A percentile compares a stretch with the other conserved stretches of the same genome.
phyloP scores from a whole-genome alignment of 2,329 filamentous ascomycete genomes.

The Sclerotinia spermophila region DNA sequence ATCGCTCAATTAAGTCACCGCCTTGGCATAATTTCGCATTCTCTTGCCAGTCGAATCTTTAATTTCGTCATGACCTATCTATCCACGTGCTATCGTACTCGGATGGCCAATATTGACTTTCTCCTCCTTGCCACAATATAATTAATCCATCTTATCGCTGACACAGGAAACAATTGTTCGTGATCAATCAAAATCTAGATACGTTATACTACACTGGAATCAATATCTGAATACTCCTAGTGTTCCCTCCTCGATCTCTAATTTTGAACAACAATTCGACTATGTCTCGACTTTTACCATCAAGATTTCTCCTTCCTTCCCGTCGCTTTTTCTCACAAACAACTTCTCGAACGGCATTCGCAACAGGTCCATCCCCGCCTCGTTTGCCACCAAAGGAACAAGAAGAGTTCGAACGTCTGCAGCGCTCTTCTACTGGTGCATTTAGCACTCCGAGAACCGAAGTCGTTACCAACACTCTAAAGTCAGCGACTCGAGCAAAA shows the following conservation, averaged over 20 bases:
- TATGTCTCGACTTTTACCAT: conserved; percentile 34
- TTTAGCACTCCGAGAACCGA: conserved; percentile 60
- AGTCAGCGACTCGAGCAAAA: conserved; percentile 31
- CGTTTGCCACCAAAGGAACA: conserved; percentile 86
- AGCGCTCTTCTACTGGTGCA: conserved; percentile 70
- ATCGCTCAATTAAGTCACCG: conserved; percentile 4
- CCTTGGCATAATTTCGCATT: conserved; percentile 24
- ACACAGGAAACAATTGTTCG: background rate
- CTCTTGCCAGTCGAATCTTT: background rate
- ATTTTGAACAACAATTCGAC: background rate
- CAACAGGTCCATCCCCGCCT: conserved; percentile 66
- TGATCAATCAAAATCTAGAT: background rate
- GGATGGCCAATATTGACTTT: background rate
- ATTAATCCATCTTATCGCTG: background rate
- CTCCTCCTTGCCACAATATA: background rate
- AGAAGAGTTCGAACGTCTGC: conserved; percentile 84
- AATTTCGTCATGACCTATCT: conserved; percentile 8
- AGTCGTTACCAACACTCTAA: conserved; percentile 25
- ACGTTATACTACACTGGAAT: background rate
- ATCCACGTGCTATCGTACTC: background rate
- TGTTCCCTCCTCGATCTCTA: background rate
- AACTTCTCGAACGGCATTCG: conserved; percentile 40
- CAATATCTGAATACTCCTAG: background rate
- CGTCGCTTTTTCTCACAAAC: conserved; percentile 34
- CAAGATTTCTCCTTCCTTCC: conserved; percentile 30